Evolutionary conservation across 2,329 filamentous ascomycete species (phyloP).

Genomic region (Pseudogymnoascus destructans): DNA sequence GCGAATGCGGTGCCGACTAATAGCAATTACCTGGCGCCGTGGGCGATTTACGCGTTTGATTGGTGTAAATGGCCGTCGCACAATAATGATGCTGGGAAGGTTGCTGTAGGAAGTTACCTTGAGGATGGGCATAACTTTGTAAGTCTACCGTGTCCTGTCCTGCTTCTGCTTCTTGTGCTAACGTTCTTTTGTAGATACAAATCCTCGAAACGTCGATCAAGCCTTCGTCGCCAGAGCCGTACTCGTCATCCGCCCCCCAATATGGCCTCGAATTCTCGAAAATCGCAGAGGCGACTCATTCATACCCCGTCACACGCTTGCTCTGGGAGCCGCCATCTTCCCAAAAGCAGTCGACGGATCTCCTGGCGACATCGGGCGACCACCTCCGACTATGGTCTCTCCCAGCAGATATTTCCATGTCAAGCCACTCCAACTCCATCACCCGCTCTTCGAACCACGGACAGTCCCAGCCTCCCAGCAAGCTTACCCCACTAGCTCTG

Average conservation of each 20-base stretch:
- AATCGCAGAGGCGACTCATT: constrained; percentile 91
- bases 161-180: neutral
- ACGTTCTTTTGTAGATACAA: constrained; percentile 59
- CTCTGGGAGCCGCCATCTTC: constrained; percentile 93
- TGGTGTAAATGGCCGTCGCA: constrained; percentile 98
- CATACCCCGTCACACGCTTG: constrained; percentile 89
- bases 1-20: constrained; percentile 55
- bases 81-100: constrained; percentile 70
- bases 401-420: constrained; percentile 49
- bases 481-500: constrained; percentile 82
- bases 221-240: constrained; percentile 55
- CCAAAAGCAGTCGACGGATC: constrained; percentile 87
- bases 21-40: constrained; percentile 87
- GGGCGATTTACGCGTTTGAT: constrained; percentile 92
- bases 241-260: constrained; percentile 55
- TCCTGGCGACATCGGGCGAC: constrained; percentile 88
- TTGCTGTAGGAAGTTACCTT: constrained; percentile 89
- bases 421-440: constrained; percentile 50
- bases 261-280: constrained; percentile 82
- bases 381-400: constrained; percentile 90
- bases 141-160: constrained; percentile 25
- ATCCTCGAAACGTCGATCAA: constrained; percentile 79
- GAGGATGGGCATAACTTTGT: constrained; percentile 99
- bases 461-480: constrained; percentile 48
- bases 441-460: constrained; percentile 49